Evolutionary conservation across 129 eudicot species (phyloP).

Genomic region (Saussurea involucrata): DNA sequence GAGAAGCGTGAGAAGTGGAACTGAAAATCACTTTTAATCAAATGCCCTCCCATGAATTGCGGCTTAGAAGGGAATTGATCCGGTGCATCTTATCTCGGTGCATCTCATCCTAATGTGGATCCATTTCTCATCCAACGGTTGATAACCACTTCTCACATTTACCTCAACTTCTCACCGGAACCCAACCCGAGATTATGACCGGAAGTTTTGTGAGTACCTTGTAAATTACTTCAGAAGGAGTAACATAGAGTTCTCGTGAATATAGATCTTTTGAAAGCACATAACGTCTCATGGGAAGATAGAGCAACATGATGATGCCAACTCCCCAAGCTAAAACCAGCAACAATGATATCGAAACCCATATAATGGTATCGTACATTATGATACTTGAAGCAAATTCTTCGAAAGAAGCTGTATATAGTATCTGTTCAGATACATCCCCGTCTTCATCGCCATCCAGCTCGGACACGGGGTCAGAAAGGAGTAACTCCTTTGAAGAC

Average conservation of each 20-base stretch:
- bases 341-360: conserved; percentile 67
- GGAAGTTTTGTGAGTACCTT: conserved; percentile 36
- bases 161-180: too few species aligned
- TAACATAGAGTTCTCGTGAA: conserved; percentile 66
- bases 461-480: conserved; percentile 58
- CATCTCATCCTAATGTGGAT: too few species aligned
- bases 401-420: conserved; percentile 64
- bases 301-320: conserved; percentile 61
- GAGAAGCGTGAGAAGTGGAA: too few species aligned
- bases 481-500: conserved; percentile 49
- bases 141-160: too few species aligned
- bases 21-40: too few species aligned
- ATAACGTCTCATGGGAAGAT: conserved; percentile 68
- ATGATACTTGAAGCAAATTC: conserved; percentile 53
- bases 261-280: conserved; percentile 64
- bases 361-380: conserved; percentile 67
- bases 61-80: too few species aligned
- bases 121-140: too few species aligned
- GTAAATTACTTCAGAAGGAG: conserved; percentile 58
- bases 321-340: conserved; percentile 88
- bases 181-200: not conserved
- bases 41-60: too few species aligned
- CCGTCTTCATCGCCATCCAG: conserved; percentile 44
- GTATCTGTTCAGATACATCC: conserved; percentile 31
- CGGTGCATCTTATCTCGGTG: too few species aligned